phyloP scores from a whole-genome alignment of 2,329 filamentous ascomycete genomes.

The Plenodomus tracheiphilus region DNA sequence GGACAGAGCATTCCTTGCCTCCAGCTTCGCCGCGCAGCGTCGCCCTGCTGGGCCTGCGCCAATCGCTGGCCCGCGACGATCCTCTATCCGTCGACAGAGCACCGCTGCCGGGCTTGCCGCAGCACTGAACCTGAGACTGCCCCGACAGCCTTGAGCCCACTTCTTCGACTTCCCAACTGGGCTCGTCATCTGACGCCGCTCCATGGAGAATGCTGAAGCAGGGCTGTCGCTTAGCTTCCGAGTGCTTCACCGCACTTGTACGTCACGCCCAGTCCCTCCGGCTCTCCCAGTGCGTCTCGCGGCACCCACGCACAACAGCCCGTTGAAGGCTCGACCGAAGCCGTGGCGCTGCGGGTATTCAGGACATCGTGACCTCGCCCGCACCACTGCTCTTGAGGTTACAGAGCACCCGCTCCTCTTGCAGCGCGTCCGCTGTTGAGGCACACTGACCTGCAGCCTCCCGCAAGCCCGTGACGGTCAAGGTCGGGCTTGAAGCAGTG shows the following conservation, averaged over 20 bases:
- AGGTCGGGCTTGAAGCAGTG: slow-evolving; percentile 33
- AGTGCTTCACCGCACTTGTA: slow-evolving; percentile 28
- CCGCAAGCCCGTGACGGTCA: slow-evolving; percentile 38
- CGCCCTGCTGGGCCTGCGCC: too few relatives aligned
- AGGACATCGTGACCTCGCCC: slow-evolving; percentile 28
- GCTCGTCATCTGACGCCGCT: slow-evolving; percentile 39
- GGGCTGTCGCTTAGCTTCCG: slow-evolving; percentile 29
- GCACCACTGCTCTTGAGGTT: slow-evolving; percentile 31
- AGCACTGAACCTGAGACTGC: slow-evolving; percentile 32
- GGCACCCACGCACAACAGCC: slow-evolving; percentile 38
- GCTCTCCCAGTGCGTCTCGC: slow-evolving; percentile 34
- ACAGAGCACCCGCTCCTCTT: slow-evolving; percentile 36
- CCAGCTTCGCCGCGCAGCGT: slow-evolving; percentile 23
- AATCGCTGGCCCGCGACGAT: slow-evolving; percentile 19
- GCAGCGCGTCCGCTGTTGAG: slow-evolving; percentile 36
- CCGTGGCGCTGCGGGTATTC: slow-evolving; percentile 40
- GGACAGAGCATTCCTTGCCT: slow-evolving; percentile 42
- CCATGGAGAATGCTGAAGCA: slow-evolving; percentile 28
- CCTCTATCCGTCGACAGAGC: slow-evolving; percentile 13
- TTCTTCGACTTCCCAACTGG: slow-evolving; percentile 23
- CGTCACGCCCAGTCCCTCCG: slow-evolving; percentile 19
- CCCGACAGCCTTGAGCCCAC: slow-evolving; percentile 22
- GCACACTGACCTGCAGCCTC: slow-evolving; percentile 42
- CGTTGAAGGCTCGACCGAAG: slow-evolving; percentile 39
- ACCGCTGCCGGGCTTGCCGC: slow-evolving; percentile 29